phyloP scores from a whole-genome alignment of 2,329 filamentous ascomycete species.

The Colletotrichum graminicola region DNA sequence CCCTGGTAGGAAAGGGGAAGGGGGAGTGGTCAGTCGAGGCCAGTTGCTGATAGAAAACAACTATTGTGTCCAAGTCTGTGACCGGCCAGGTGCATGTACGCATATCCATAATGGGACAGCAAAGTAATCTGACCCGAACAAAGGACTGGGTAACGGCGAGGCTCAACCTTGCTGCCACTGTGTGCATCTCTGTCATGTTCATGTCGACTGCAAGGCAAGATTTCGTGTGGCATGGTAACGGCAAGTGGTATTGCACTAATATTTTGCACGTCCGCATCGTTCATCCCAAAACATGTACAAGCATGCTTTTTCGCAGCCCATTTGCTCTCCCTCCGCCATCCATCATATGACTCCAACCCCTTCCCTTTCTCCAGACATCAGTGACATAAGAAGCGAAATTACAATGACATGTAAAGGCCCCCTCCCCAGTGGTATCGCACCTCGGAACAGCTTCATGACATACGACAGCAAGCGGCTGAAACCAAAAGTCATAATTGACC shows the following conservation, averaged over 20 bases:
- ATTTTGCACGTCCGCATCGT: constrained; percentile 1
- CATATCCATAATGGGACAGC: neutral
- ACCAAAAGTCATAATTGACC: constrained; percentile 3
- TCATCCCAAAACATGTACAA: constrained; percentile 36
- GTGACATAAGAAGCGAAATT: constrained; percentile 34
- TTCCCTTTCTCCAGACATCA: constrained; percentile 32
- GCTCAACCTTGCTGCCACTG: neutral
- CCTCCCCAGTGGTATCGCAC: constrained; percentile 6
- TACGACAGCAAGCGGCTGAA: constrained; percentile 17
- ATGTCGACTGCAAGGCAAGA: neutral
- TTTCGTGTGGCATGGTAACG: constrained; percentile 20
- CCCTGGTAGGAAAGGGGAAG: too few relatives aligned
- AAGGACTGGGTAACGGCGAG: neutral
- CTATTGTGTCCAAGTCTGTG: too few relatives aligned
- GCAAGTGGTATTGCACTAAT: constrained; percentile 17
- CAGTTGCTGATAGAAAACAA: too few relatives aligned
- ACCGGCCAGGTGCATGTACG: too few relatives aligned
- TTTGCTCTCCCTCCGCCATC: neutral
- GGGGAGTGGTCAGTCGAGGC: too few relatives aligned
- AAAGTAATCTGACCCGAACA: neutral
- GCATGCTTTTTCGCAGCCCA: constrained; percentile 23
- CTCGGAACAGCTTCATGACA: constrained; percentile 12
- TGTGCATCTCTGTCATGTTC: neutral
- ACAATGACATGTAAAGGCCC: constrained; percentile 12
- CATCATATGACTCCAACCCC: constrained; percentile 21